Percentiles rank a stretch among this genome's conserved stretches.
phyloP scores from a whole-genome alignment of 106 monocot genomes.

The Apostasia shenzhenica region DNA sequence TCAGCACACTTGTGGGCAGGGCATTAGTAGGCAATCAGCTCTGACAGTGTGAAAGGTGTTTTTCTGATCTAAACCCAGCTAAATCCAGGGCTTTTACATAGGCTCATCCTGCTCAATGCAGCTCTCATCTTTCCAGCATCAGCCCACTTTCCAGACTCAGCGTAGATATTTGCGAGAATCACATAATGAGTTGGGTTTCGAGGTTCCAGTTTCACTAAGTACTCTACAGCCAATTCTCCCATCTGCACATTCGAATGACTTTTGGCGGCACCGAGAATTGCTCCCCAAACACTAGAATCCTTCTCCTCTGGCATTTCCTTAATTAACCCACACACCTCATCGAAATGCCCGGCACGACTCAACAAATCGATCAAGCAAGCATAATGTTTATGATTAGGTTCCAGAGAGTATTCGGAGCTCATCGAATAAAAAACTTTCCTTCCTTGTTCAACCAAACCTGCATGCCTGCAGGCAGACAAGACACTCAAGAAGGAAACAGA shows the following conservation, averaged over 20 bases:
- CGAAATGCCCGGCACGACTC: slow-evolving; percentile 46
- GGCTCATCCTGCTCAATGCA: slow-evolving; percentile 22
- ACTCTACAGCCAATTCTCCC: slow-evolving; percentile 46
- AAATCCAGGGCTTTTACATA: slow-evolving; percentile 59
- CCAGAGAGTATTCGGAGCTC: slow-evolving; percentile 12
- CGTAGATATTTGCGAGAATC: slow-evolving; percentile 62
- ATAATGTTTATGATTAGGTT: slow-evolving; percentile 48
- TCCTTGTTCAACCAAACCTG: slow-evolving; percentile 63
- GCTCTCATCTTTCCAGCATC: slow-evolving; percentile 50
- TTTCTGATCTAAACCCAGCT: slow-evolving; percentile 45
- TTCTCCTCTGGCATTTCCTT: slow-evolving; percentile 27
- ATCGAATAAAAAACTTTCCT: slow-evolving; percentile 46
- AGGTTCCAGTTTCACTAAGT: slow-evolving; percentile 45
- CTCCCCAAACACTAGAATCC: slow-evolving; percentile 52
- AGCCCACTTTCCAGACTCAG: slow-evolving; percentile 52
- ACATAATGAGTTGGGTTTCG: slow-evolving; percentile 51
- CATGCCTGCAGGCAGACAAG: slow-evolving; percentile 78
- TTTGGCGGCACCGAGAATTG: slow-evolving; percentile 48
- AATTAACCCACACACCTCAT: slow-evolving; percentile 46
- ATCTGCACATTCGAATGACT: slow-evolving; percentile 43
- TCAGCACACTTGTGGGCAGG: no score
- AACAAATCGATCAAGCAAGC: slow-evolving; percentile 64
- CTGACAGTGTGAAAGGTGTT: slow-evolving; percentile 8
- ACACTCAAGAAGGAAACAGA: slow-evolving; percentile 41
- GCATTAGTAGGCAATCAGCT: neutral